A percentile compares a stretch with the other conserved stretches of the same genome.
phyloP scores from a whole-genome alignment of 2,329 filamentous ascomycete genomes.

The Diplodia intermedia region DNA sequence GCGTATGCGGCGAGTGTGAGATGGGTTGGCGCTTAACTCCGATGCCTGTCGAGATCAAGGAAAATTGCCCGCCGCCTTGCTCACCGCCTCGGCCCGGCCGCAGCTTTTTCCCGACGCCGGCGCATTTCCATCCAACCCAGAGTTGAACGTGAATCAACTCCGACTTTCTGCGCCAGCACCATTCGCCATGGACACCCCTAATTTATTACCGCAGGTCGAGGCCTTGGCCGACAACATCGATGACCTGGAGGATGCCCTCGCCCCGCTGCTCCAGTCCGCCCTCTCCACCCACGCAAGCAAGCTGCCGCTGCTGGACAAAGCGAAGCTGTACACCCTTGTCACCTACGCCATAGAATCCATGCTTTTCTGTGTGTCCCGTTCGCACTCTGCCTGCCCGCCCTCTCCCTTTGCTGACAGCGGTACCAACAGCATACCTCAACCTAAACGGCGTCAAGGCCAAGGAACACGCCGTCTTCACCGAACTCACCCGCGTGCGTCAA shows the following conservation, averaged over 20 bases:
- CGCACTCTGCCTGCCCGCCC: no score
- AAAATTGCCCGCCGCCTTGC: conserved; percentile 3
- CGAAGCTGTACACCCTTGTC: conserved; percentile 87
- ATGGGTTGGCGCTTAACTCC: conserved; percentile 6
- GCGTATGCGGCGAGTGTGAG: neutral
- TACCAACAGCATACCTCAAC: conserved; percentile 69
- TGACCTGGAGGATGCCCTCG: conserved; percentile 74
- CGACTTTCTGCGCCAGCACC: conserved; percentile 20
- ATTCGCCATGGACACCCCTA: conserved; percentile 58
- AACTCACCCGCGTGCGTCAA: conserved; percentile 84
- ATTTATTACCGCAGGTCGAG: conserved; percentile 72
- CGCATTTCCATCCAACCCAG: neutral
- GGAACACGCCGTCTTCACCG: conserved; percentile 81
- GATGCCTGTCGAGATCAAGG: neutral
- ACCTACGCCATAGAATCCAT: conserved; percentile 91
- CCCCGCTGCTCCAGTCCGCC: conserved; percentile 70
- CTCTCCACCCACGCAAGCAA: conserved; percentile 75
- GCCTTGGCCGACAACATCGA: conserved; percentile 81
- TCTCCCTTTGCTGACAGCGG: conserved; percentile 46
- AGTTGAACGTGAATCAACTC: no score
- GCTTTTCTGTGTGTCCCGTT: conserved; percentile 67
- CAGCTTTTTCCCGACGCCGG: conserved; percentile 16
- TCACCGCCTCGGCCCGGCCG: conserved; percentile 4
- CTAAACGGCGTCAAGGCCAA: conserved; percentile 81
- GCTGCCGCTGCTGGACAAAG: conserved; percentile 90